Conservation (phyloP, 78 protist species). For the slime mould (Dictyostelium discoideum) region DNA sequence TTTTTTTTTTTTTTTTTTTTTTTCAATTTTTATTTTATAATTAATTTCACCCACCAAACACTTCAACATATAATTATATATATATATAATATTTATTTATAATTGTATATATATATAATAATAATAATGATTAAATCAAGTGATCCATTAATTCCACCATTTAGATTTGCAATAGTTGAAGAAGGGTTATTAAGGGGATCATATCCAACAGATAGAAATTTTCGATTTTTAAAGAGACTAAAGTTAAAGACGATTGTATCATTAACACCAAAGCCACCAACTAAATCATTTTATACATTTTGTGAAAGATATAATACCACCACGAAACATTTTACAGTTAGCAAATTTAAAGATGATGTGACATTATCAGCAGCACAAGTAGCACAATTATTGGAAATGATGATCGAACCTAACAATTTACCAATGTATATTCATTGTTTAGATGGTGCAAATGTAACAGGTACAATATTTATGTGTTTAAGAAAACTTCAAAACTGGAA, state of each 20-base stretch:
- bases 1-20: neutral
- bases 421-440: constrained; percentile 81
- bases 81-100: too few relatives aligned
- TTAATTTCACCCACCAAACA: neutral
- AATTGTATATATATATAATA: too few relatives aligned
- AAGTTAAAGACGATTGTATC: constrained; percentile 81
- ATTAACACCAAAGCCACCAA: constrained; percentile 76
- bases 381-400: constrained; percentile 63
- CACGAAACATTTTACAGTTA: constrained; percentile 53
- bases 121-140: constrained; percentile 9
- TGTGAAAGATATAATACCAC: constrained; percentile 57
- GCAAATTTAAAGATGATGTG: constrained; percentile 83
- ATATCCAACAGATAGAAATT: constrained; percentile 80
- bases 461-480: constrained; percentile 79
- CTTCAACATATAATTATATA: too few relatives aligned
- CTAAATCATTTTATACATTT: constrained; percentile 57
- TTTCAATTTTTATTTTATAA: neutral
- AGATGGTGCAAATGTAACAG: constrained; percentile 84
- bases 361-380: constrained; percentile 58
- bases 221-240: constrained; percentile 77
- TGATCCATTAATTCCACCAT: constrained; percentile 69
- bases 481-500: constrained; percentile 83
- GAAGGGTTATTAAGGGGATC: constrained; percentile 79
- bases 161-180: constrained; percentile 79
- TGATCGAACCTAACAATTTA: constrained; percentile 74